Evolutionary conservation across 768 basidiomycete genomes (phyloP), one percentile per base, ranked within the genome.

Genomic region (Pisolithus albus): DNA sequence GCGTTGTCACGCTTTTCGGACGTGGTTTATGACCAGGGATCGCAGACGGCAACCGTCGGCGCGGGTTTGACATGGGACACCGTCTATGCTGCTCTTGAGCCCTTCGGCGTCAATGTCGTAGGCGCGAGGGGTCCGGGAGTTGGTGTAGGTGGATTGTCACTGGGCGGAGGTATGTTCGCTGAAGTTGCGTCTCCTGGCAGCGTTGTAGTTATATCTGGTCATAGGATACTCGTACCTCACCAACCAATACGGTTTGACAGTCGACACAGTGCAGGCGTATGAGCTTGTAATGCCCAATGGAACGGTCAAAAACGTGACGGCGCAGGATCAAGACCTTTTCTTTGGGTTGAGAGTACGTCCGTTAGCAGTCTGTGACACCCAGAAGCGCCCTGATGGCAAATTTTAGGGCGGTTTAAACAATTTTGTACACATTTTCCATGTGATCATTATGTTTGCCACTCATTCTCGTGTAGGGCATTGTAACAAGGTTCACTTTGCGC

Each of bases 201-300:
- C 30, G 19, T 28, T 7, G 4, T 38, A 32, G 19, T 24, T 37
- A 16, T 24, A 36, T 23, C 30, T 21, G 18, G 18, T 42, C 3
- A 13, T 30, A 73, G 81, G 82, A 1, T 84, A 79, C 56, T 82
- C 81, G 2, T 83, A 75, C 75, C 67, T 73, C 54, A 77, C 77
- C 0, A 83, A 83, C 58, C 79, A 81, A 53, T 69, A 74, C 56
- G 82, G 82, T 7, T 55, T 84, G 46, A 76, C 78, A 0, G 46
- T 71, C 18, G 82, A 84, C 56, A 81, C 69, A 8, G 67, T 83
- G 40, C 63, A 64, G 16, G 75, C 74, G 0, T 81, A 68, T 58
- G 79, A 83, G 54, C 71, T 84, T 2, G 81, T 82, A 8, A 70
- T 77, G 45, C 80, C 80, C 0, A 71, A 72, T 56, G 81, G 81